Evolutionary conservation across 2,329 filamentous ascomycete species (phyloP).

Genomic region (Arthrinium phaeospermum): DNA sequence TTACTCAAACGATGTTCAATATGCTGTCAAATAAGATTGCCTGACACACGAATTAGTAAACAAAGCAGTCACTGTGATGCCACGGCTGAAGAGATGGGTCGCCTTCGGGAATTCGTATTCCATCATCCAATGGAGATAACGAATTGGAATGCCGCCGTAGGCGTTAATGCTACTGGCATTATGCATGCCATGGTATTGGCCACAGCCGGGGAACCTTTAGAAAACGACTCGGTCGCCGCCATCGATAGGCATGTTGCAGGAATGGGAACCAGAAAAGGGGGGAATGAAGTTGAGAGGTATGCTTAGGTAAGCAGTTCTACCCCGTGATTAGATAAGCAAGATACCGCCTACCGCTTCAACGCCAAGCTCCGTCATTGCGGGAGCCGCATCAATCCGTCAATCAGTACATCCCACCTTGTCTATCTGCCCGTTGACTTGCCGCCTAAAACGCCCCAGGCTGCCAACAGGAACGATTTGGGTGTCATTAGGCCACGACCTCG

Average conservation of each 20-base stretch:
- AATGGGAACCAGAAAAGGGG: neutral
- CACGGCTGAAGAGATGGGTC: too few species aligned
- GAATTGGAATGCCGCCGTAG: too few species aligned
- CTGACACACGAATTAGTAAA: too few species aligned
- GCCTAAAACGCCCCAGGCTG: constrained; percentile 11
- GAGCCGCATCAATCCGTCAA: neutral
- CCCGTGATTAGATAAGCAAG: constrained; percentile 1
- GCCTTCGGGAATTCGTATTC: too few species aligned
- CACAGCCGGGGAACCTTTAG: too few species aligned
- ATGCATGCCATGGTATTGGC: too few species aligned
- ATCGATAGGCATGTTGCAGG: neutral
- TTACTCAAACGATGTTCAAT: too few species aligned
- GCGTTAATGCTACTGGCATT: too few species aligned
- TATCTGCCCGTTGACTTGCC: neutral
- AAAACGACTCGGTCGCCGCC: too few species aligned
- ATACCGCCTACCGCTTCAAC: neutral
- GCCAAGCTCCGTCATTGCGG: constrained; percentile 13
- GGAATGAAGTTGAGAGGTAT: neutral
- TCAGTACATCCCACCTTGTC: constrained; percentile 5
- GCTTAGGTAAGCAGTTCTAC: neutral
- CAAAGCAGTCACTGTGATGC: too few species aligned
- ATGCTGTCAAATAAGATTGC: too few species aligned
- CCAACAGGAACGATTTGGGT: neutral
- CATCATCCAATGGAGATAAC: too few species aligned
- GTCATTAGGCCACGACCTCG: neutral